phyloP scores from a whole-genome alignment of 148 eudicot species.

The Hydrangea macrophylla region DNA sequence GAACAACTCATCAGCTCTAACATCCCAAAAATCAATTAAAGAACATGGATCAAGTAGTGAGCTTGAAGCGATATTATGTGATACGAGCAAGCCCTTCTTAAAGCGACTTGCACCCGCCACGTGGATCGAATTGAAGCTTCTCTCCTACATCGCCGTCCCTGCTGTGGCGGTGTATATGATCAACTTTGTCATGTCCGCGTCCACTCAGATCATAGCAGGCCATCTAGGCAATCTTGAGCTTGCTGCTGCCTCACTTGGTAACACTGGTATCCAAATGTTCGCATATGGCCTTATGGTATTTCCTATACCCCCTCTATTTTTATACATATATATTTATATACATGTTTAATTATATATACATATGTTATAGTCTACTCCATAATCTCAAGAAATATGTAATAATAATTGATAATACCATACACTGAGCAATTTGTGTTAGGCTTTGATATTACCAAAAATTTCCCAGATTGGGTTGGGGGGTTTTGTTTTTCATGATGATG shows the following conservation, averaged over 20 bases:
- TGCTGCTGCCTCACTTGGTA: slow-evolving; percentile 30
- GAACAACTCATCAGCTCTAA: not conserved
- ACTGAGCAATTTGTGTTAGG: no score
- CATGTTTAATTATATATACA: no score
- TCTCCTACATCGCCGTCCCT: slow-evolving; percentile 19
- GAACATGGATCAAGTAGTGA: not conserved
- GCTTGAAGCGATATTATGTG: slow-evolving; percentile 8
- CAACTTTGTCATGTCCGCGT: slow-evolving; percentile 26
- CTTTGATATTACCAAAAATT: no score
- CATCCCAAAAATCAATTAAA: not conserved
- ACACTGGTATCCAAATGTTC: slow-evolving; percentile 24
- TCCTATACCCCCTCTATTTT: not conserved
- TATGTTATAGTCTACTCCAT: no score
- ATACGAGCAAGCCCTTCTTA: not conserved
- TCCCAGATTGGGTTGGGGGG: no score
- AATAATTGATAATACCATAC: no score
- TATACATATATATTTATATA: not conserved
- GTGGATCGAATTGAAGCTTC: slow-evolving; percentile 16
- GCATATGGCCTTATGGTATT: slow-evolving; percentile 33
- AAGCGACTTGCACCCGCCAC: slow-evolving; percentile 5
- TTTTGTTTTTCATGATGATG: no score
- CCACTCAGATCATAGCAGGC: slow-evolving; percentile 23
- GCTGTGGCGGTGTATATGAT: slow-evolving; percentile 20
- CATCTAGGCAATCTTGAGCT: slow-evolving; percentile 29
- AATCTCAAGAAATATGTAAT: no score